Conservation (phyloP, 1,284 basidiomycete species). For the Cronartium ribicola region DNA sequence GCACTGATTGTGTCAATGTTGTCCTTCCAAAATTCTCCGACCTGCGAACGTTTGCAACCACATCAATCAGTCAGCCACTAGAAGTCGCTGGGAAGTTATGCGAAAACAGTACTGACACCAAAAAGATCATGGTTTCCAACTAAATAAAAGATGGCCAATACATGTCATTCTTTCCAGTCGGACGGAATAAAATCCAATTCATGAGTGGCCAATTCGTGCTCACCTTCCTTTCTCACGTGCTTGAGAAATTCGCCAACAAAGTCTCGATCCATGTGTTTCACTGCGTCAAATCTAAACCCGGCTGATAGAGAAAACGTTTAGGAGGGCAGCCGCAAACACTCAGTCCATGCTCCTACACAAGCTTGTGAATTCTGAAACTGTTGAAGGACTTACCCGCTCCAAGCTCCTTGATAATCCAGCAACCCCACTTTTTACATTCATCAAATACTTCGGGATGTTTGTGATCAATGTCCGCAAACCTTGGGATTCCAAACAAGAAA, state of each 20-base stretch:
- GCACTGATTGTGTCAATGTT: conserved; percentile 63
- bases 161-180: too few species aligned
- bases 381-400: conserved; percentile 3
- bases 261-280: conserved; percentile 58
- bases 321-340: background rate
- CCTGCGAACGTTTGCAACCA: background rate
- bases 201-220: background rate
- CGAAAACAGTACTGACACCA: background rate
- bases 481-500: background rate
- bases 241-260: conserved; percentile 60
- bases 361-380: background rate
- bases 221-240: conserved; percentile 55
- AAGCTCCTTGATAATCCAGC: conserved; percentile 7
- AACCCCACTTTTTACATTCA: conserved; percentile 12
- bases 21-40: conserved; percentile 56
- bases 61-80: too few species aligned
- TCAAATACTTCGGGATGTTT: conserved; percentile 6
- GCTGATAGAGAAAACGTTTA: background rate
- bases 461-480: conserved; percentile 9
- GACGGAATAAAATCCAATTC: background rate
- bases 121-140: conserved; percentile 8
- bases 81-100: background rate
- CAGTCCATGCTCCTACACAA: background rate
- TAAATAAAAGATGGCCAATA: background rate
- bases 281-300: conserved; percentile 82